phyloP scores from a whole-genome alignment of 208 protist species.

The Acanthamoeba divionensis region DNA sequence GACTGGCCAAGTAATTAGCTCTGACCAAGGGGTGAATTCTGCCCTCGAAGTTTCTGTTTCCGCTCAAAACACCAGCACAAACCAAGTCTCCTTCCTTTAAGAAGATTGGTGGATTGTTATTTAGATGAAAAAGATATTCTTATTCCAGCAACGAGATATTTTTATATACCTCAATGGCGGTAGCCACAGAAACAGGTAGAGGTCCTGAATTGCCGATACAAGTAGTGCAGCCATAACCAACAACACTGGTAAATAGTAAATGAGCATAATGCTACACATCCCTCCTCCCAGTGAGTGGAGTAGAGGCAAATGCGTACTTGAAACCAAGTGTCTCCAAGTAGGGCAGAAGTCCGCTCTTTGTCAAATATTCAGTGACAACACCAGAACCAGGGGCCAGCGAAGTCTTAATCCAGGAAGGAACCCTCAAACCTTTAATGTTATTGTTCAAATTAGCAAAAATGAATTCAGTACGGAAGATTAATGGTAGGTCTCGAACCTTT shows the following conservation, averaged over 20 bases:
- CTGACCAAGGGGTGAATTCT: slow-evolving; percentile 91
- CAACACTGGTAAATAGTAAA: slow-evolving; percentile 67
- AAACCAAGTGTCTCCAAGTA: slow-evolving; percentile 87
- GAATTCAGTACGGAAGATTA: too few relatives aligned
- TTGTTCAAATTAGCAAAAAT: too few relatives aligned
- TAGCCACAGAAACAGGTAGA: slow-evolving; percentile 73
- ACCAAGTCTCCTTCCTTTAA: slow-evolving; percentile 88
- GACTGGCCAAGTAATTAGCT: slow-evolving; percentile 94
- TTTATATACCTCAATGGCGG: slow-evolving; percentile 82
- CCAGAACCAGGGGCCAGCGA: slow-evolving; percentile 89
- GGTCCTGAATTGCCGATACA: slow-evolving; percentile 95
- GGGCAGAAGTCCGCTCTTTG: slow-evolving; percentile 84
- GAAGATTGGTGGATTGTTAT: too few relatives aligned
- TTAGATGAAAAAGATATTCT: too few relatives aligned
- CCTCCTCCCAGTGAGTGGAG: neutral
- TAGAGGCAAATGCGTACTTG: neutral
- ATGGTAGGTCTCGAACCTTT: slow-evolving; percentile 76
- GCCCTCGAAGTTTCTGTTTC: slow-evolving; percentile 96
- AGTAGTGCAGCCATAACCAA: slow-evolving; percentile 95
- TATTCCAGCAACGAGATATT: neutral
- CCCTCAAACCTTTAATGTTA: slow-evolving; percentile 81
- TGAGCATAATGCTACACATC: neutral
- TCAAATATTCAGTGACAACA: slow-evolving; percentile 92
- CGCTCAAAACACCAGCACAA: slow-evolving; percentile 90
- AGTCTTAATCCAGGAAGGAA: slow-evolving; percentile 91